Evolutionary conservation across 2,329 filamentous ascomycete species (phyloP).

Genomic region (Acrocalymma vagum): DNA sequence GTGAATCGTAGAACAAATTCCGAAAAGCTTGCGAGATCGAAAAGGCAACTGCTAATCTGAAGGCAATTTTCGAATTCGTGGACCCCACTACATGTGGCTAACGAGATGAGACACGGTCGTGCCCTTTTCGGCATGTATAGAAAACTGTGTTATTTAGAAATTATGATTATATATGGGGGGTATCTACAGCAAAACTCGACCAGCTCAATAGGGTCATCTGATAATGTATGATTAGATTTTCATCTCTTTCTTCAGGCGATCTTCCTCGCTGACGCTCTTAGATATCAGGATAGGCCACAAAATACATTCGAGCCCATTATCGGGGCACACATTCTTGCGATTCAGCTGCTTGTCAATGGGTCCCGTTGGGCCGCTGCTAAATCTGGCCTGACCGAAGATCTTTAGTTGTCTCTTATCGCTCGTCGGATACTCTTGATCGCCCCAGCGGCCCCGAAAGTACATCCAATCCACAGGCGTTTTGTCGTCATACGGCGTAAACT

Average conservation of each 20-base stretch:
- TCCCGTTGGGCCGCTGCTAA: slow-evolving; percentile 66
- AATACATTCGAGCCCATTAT: slow-evolving; percentile 56
- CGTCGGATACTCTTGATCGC: slow-evolving; percentile 66
- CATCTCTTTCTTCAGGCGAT: too few relatives aligned
- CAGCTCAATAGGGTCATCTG: too few relatives aligned
- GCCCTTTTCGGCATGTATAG: too few relatives aligned
- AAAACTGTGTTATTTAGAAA: too few relatives aligned
- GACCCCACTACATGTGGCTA: too few relatives aligned
- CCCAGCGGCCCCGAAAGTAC: slow-evolving; percentile 67
- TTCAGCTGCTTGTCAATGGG: slow-evolving; percentile 67
- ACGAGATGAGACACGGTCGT: too few relatives aligned
- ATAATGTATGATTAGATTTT: too few relatives aligned
- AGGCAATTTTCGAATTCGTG: too few relatives aligned
- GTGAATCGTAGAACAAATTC: background rate
- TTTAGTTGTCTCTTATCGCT: slow-evolving; percentile 59
- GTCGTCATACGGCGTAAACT: slow-evolving; percentile 59
- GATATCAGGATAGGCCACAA: slow-evolving; percentile 51
- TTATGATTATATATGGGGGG: too few relatives aligned
- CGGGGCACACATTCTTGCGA: slow-evolving; percentile 65
- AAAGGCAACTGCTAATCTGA: slow-evolving; percentile 8
- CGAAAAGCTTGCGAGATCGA: background rate
- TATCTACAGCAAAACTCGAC: too few relatives aligned
- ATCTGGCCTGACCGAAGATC: slow-evolving; percentile 58
- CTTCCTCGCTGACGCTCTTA: slow-evolving; percentile 16
- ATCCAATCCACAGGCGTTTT: slow-evolving; percentile 63